A percentile compares a stretch with the other conserved stretches of the same genome.
Conservation (phyloP, 257 asterid genomes). For the Osmanthus fragrans region DNA sequence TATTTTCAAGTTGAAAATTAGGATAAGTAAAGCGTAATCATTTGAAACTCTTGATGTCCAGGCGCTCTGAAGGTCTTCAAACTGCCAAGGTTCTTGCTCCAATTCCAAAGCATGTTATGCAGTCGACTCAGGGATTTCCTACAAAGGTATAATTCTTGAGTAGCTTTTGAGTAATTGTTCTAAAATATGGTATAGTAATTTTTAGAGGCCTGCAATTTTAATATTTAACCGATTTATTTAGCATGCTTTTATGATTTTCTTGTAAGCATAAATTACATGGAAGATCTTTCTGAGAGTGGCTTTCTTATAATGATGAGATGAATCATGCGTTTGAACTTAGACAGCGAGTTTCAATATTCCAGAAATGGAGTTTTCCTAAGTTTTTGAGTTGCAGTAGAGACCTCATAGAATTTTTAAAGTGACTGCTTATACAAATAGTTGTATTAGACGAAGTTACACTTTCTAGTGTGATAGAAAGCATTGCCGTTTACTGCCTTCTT, state of each 20-base stretch:
- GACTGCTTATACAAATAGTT: background rate
- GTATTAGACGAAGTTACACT: background rate
- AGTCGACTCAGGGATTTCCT: conserved; percentile 83
- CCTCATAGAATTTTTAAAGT: background rate
- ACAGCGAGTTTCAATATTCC: background rate
- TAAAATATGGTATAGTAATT: background rate
- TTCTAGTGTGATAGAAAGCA: background rate
- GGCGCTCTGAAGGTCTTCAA: conserved; percentile 88
- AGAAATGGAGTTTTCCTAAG: background rate
- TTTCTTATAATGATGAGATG: background rate
- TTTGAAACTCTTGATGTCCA: conserved; percentile 30
- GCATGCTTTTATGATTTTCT: background rate
- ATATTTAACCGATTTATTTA: background rate
- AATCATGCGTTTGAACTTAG: background rate
- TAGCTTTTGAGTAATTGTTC: background rate
- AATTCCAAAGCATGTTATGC: conserved; percentile 88
- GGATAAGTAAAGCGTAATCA: conserved; percentile 6
- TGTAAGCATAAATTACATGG: background rate
- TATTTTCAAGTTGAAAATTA: conserved; percentile 7
- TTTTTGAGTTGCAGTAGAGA: background rate
- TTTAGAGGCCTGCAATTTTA: background rate
- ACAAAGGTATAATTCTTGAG: conserved; percentile 60
- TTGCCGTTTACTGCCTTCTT: background rate
- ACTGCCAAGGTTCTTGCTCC: conserved; percentile 83
- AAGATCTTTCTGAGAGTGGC: background rate